Evolutionary conservation across 345 rosid species (phyloP), one percentile per base, ranked within the genome.

Genomic region (Erodium maritimum): DNA sequence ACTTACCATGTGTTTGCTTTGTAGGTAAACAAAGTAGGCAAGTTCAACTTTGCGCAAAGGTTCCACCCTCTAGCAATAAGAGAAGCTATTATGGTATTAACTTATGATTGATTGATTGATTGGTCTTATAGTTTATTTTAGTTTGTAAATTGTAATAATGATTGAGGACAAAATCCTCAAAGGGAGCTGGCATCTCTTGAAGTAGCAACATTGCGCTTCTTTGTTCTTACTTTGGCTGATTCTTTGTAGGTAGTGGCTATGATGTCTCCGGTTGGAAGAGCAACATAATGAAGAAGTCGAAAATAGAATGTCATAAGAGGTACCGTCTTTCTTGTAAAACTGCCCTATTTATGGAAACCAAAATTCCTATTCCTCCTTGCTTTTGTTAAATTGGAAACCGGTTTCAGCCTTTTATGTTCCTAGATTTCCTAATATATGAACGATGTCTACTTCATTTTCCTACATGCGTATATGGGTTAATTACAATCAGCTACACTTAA

Each of bases 271-370:
- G 84, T 69, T 65, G 57, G 55, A 93, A 83, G 80, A 78, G 94
- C 81, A 89, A 80, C 70, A 71, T 89, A 68, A 83, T 89, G 96
- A 93, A 87, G 85, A 93, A 89, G 71, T 82, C 94, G 16, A 93
- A 82, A 74, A 19, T 85, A 54, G 99, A 93, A 23, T 24, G 83
- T 59, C 83, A 79, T 24, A 82, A 83, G 69, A 82, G 99, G 96
- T 86, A 74, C 66, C 13, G 22, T 57, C 13, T 46, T 1, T 8
- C 22, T 0, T 5, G 42, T 21, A 46, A 42, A 29, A 29, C 5
- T 29, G 9, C 37, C 9, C 37, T 29, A 29, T 29, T 5, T 29
- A 29, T 29, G 37, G 37, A 29, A n/a, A 11, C 37, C 37, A 29
- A 29, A 29, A 4, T 29, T 29, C 37, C 37, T 29, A 29, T 29